Evolutionary conservation across 768 basidiomycete species (phyloP), one percentile per base, ranked within the genome.

Genomic region (Tricholoma hemisulphureum): DNA sequence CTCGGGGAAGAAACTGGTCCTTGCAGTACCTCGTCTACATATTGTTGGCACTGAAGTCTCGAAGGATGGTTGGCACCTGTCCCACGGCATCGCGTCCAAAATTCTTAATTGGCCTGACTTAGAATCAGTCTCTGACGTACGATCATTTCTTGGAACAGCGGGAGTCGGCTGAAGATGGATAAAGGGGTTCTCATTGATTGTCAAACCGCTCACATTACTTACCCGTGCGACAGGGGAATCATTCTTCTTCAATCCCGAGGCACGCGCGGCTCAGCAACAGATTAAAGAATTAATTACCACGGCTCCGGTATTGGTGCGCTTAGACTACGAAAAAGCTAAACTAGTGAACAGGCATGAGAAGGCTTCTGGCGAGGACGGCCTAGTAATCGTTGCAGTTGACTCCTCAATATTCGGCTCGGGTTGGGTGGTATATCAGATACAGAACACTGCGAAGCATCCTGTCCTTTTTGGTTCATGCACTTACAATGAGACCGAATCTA

Each of bases 331-430:
- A 0, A 53, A 37, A 0, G 58, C 56, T 6, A 49, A 41, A 2
- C 16, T 35, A 2, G 51, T 64, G 2, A 39, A 45, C 6, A 57
- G 13, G 1, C n/a, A 10, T 7, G 59, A 61, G 0, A 16, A 65
- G 21, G 11, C 14, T 0, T 60, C 61, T 2, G 63, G 67, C 10
- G 58, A 71, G 8, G 59, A 39, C 18, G 37, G 62, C 3, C 58
- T 70, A 1, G 63, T 78, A 2, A 66, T 73, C 1, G 46, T 78
- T 0, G 67, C 72, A 3, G 72, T 77, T 0, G 75, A 80, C 57
- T 70, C 73, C 0, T 71, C 64, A 3, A 48, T 48, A 0, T 65
- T 67, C 8, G 74, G 71, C 0, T 65, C 78, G 0, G 75, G 76
- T 0, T 78, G 69, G 60, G 65, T 73, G 6, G 16, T 37, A 4